Evolutionary conservation across 306 rosid genomes (phyloP).

Genomic region (Betula pendula): DNA sequence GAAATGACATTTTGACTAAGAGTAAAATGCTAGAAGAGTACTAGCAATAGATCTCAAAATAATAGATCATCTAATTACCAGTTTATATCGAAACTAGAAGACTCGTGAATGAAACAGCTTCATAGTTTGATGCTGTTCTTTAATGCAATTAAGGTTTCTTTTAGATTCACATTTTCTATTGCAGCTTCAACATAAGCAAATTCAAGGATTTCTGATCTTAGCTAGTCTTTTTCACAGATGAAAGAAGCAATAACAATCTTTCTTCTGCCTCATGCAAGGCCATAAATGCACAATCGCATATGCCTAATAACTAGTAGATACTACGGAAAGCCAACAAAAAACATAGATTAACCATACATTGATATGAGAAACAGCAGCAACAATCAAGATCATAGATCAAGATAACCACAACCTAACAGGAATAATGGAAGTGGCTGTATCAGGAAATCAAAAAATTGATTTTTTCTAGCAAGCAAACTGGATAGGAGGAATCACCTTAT

Average conservation of each 20-base stretch:
- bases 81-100: background rate
- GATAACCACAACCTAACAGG: background rate
- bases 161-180: background rate
- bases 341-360: background rate
- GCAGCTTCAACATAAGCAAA: background rate
- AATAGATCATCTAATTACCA: background rate
- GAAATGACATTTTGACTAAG: background rate
- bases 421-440: background rate
- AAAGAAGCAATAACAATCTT: background rate
- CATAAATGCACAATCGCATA: background rate
- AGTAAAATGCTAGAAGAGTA: background rate
- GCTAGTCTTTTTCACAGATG: background rate
- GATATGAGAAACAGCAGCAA: background rate
- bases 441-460: background rate
- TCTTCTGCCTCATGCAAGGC: background rate
- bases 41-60: background rate
- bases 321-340: background rate
- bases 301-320: background rate
- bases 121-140: background rate
- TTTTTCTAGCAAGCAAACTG: slow-evolving; percentile 20
- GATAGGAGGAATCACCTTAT: slow-evolving; percentile 26
- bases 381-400: background rate
- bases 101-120: background rate
- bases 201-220: background rate
- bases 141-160: slow-evolving; percentile 1